These are phyloP conservation scores for Fusarium foetens DNA, from an alignment of 2,329 filamentous ascomycete genomes.

Conservation along the genomic window DNA sequence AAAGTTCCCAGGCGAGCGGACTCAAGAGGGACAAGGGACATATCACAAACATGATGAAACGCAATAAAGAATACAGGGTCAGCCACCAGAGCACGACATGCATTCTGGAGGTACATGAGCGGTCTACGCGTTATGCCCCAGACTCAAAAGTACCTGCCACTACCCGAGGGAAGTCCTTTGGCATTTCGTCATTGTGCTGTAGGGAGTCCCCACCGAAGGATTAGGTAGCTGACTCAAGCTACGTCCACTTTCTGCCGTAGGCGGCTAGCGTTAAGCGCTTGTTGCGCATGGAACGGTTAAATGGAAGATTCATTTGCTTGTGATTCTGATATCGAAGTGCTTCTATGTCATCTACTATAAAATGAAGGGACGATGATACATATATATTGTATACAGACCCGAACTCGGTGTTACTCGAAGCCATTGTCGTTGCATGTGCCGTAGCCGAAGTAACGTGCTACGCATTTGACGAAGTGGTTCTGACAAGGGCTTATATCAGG, in stretches of 20 bases:
- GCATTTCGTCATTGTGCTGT: conserved; percentile 33
- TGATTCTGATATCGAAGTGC: neutral
- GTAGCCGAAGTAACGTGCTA: neutral
- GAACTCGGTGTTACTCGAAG: neutral
- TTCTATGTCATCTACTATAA: too few relatives aligned
- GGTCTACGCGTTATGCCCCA: neutral
- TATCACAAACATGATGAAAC: neutral
- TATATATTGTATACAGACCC: neutral
- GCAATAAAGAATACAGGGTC: conserved; percentile 4
- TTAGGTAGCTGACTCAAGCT: conserved; percentile 13
- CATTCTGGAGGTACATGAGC: conserved; percentile 3
- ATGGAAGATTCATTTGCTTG: conserved; percentile 3
- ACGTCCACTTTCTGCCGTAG: conserved; percentile 16
- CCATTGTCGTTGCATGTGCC: neutral
- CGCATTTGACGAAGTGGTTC: conserved; percentile 4
- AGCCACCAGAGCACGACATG: conserved; percentile 5
- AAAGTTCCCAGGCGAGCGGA: neutral
- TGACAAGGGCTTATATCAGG: conserved; percentile 21
- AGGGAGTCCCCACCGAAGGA: conserved; percentile 2
- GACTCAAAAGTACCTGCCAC: conserved; percentile 10
- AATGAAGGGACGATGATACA: neutral
- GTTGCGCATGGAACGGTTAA: conserved; percentile 22
- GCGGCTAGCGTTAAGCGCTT: conserved; percentile 21
- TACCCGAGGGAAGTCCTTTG: conserved; percentile 15
- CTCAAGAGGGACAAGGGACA: neutral